These are phyloP conservation scores for Aspergillus puulaauensis DNA, from an alignment of 2,329 filamentous ascomycete genomes.

Conservation along the genomic window DNA sequence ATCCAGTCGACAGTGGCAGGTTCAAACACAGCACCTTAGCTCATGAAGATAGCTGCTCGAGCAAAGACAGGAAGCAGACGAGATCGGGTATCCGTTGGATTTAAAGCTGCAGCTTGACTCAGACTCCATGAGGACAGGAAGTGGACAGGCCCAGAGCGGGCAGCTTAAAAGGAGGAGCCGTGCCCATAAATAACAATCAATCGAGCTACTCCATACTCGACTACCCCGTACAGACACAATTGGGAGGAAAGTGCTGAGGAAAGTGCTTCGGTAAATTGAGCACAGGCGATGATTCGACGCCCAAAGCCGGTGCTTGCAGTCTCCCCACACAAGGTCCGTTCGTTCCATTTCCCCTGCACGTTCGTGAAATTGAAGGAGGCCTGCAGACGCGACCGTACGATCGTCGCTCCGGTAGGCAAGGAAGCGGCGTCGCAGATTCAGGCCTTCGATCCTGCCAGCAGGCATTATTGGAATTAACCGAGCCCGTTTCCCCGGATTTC, in stretches of 20 bases:
- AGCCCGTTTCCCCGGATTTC: conserved; percentile 14
- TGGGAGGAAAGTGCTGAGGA: background rate
- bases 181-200: background rate
- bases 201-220: background rate
- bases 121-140: background rate
- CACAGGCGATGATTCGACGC: conserved; percentile 1
- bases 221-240: background rate
- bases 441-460: background rate
- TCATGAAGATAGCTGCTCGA: background rate
- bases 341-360: background rate
- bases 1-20: background rate
- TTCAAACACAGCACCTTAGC: background rate
- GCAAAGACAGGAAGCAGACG: background rate
- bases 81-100: background rate
- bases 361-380: background rate
- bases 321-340: conserved; percentile 7
- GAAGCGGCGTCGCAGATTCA: background rate
- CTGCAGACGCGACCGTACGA: background rate
- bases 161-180: background rate
- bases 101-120: background rate
- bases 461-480: conserved; percentile 9
- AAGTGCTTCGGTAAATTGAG: conserved; percentile 6
- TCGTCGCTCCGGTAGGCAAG: background rate
- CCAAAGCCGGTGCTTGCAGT: background rate
- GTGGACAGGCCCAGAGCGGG: background rate